These are phyloP conservation scores for Pythium pectinolyticum DNA, from an alignment of 352 stramenopile species.

Conservation along the genomic window DNA sequence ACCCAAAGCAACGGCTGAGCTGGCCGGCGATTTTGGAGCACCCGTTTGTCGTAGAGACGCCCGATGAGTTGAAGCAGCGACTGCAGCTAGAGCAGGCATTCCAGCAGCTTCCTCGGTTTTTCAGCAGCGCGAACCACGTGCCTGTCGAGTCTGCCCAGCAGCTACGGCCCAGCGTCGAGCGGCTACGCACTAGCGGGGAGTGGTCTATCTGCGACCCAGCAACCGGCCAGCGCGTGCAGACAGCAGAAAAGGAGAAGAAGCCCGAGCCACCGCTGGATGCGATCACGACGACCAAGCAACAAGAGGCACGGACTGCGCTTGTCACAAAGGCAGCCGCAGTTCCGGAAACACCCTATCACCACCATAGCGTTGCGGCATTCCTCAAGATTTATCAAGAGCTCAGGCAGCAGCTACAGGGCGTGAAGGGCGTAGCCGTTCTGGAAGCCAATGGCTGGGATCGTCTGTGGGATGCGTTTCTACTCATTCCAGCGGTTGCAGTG, in stretches of 20 bases:
- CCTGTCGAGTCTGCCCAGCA: slow-evolving; percentile 30
- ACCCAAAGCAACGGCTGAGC: slow-evolving; percentile 75
- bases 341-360: slow-evolving; percentile 1
- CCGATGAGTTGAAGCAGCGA: slow-evolving; percentile 53
- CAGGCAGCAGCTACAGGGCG: slow-evolving; percentile 28
- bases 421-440: slow-evolving; percentile 25
- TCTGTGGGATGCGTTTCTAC: slow-evolving; percentile 6
- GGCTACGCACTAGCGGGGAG: slow-evolving; percentile 74
- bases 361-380: slow-evolving; percentile 7
- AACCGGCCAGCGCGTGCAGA: slow-evolving; percentile 48
- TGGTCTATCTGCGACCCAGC: slow-evolving; percentile 85
- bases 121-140: slow-evolving; percentile 50
- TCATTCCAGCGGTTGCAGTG: neutral
- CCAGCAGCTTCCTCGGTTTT: slow-evolving; percentile 63
- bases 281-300: slow-evolving; percentile 7
- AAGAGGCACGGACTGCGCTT: neutral
- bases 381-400: slow-evolving; percentile 29
- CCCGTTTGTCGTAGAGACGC: slow-evolving; percentile 87
- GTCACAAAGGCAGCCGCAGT: neutral
- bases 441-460: slow-evolving; percentile 9
- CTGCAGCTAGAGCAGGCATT: slow-evolving; percentile 61
- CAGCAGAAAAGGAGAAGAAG: neutral
- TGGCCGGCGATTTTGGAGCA: slow-evolving; percentile 91
- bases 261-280: neutral
- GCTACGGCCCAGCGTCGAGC: slow-evolving; percentile 65